phyloP scores from a whole-genome alignment of 805 yeast genomes.

The Yarrowia sp. region DNA sequence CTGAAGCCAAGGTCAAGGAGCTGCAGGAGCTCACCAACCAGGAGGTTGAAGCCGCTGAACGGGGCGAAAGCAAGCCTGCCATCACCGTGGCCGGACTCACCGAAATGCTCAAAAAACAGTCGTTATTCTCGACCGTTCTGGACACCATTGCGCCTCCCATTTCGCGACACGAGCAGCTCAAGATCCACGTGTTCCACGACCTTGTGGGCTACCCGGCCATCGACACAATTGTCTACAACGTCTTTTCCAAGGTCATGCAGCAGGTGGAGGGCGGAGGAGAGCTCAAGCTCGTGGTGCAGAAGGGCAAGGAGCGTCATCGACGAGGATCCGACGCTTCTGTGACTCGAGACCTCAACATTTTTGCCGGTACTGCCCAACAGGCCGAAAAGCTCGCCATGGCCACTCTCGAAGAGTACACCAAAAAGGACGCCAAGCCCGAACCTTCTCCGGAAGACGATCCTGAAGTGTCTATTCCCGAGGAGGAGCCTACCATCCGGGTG shows the following conservation, averaged over 20 bases:
- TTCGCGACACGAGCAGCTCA: conserved; percentile 43
- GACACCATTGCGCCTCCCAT: conserved; percentile 47
- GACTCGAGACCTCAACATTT: conserved; percentile 57
- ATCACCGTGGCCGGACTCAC: conserved; percentile 30
- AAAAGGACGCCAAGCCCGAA: conserved; percentile 32
- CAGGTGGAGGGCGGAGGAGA: conserved; percentile 71
- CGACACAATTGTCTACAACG: conserved; percentile 48
- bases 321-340: conserved; percentile 38
- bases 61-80: conserved; percentile 22
- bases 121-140: conserved; percentile 40
- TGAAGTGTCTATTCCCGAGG: conserved; percentile 26
- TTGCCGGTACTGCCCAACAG: conserved; percentile 71
- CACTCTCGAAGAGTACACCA: conserved; percentile 71
- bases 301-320: conserved; percentile 42
- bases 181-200: conserved; percentile 45
- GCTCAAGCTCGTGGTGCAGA: conserved; percentile 49
- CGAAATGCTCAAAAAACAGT: conserved; percentile 32
- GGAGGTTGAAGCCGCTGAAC: conserved; percentile 32
- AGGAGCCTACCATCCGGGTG: conserved; percentile 34
- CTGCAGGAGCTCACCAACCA: conserved; percentile 32
- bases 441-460: conserved; percentile 30
- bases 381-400: conserved; percentile 89
- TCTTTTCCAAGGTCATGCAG: conserved; percentile 56
- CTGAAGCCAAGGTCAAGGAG: conserved; percentile 43
- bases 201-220: conserved; percentile 46